Evolutionary conservation across 345 rosid species (phyloP).

Genomic region (Xanthoceras sorbifolium): DNA sequence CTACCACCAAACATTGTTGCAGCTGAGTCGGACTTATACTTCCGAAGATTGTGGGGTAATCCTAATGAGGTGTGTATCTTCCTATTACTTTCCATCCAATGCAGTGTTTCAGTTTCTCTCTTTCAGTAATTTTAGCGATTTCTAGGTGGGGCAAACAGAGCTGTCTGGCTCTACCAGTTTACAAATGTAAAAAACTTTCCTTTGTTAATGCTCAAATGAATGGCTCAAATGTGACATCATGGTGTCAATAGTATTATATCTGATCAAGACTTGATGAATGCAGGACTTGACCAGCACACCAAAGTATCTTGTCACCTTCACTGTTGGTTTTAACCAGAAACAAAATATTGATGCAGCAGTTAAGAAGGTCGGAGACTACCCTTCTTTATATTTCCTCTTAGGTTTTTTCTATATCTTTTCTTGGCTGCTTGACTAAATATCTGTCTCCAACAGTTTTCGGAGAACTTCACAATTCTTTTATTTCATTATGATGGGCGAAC

Average conservation of each 20-base stretch:
- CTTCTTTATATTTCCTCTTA: slow-evolving; percentile 11
- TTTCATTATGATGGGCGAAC: slow-evolving; percentile 94
- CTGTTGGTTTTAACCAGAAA: slow-evolving; percentile 82
- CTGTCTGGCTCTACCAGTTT: not conserved
- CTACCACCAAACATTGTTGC: slow-evolving; percentile 82
- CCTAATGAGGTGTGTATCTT: slow-evolving; percentile 74
- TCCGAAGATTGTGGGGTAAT: slow-evolving; percentile 87
- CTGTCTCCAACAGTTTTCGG: slow-evolving; percentile 71
- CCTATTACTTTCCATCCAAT: not conserved
- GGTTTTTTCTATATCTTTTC: not conserved
- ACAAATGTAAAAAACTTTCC: not conserved
- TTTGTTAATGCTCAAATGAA: not conserved
- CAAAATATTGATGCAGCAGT: slow-evolving; percentile 77
- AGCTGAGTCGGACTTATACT: slow-evolving; percentile 83
- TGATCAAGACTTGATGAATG: slow-evolving; percentile 27
- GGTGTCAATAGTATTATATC: not conserved
- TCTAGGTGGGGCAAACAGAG: not conserved
- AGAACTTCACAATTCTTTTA: slow-evolving; percentile 77
- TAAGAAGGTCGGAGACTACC: slow-evolving; percentile 65
- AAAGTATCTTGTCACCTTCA: slow-evolving; percentile 84
- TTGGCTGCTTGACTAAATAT: slow-evolving; percentile 19
- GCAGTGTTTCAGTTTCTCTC: not conserved
- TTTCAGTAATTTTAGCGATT: not conserved
- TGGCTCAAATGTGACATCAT: not conserved
- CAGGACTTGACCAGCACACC: slow-evolving; percentile 78